A percentile compares a stretch with the other conserved stretches of the same genome.
Evolutionary conservation across 1,284 basidiomycete genomes (phyloP).

Genomic region (Cryptococcus depauperatus): DNA sequence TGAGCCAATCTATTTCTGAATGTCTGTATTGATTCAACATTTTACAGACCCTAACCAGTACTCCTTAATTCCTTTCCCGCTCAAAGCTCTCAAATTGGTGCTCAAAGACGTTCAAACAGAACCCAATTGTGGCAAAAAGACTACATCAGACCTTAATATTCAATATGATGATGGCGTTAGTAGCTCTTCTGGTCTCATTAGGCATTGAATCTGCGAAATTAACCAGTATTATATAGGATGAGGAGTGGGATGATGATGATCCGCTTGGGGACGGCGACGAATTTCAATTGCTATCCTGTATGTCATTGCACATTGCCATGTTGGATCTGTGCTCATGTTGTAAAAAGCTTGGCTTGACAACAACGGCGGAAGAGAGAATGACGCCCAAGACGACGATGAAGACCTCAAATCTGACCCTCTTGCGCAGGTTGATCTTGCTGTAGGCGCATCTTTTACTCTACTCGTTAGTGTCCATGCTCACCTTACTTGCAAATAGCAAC

Average conservation of each 20-base stretch:
- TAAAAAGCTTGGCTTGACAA: slow-evolving; percentile 50
- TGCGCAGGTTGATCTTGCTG: slow-evolving; percentile 80
- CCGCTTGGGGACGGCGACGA: slow-evolving; percentile 40
- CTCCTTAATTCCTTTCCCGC: slow-evolving; percentile 73
- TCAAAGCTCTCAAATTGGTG: slow-evolving; percentile 84
- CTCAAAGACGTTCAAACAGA: slow-evolving; percentile 64
- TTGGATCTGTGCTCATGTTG: slow-evolving; percentile 8
- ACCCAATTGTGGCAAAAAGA: slow-evolving; percentile 53
- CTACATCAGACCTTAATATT: slow-evolving; percentile 48
- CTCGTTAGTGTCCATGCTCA: not conserved
- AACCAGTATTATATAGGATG: slow-evolving; percentile 51
- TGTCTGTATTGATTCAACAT: not conserved
- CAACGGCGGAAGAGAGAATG: slow-evolving; percentile 59
- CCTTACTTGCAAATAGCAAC: slow-evolving; percentile 11
- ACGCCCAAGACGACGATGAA: slow-evolving; percentile 75
- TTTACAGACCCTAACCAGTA: slow-evolving; percentile 70
- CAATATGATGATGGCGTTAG: slow-evolving; percentile 60
- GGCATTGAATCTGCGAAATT: too few relatives aligned
- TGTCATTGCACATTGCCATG: slow-evolving; percentile 9
- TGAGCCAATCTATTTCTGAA: slow-evolving; percentile 38
- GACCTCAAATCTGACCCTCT: slow-evolving; percentile 80
- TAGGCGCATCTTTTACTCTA: slow-evolving; percentile 46
- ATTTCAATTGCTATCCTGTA: slow-evolving; percentile 47
- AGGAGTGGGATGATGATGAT: slow-evolving; percentile 73
- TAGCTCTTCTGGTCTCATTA: not conserved